Evolutionary conservation across 2,329 filamentous ascomycete species (phyloP).

Genomic region (Zymoseptoria passerinii): DNA sequence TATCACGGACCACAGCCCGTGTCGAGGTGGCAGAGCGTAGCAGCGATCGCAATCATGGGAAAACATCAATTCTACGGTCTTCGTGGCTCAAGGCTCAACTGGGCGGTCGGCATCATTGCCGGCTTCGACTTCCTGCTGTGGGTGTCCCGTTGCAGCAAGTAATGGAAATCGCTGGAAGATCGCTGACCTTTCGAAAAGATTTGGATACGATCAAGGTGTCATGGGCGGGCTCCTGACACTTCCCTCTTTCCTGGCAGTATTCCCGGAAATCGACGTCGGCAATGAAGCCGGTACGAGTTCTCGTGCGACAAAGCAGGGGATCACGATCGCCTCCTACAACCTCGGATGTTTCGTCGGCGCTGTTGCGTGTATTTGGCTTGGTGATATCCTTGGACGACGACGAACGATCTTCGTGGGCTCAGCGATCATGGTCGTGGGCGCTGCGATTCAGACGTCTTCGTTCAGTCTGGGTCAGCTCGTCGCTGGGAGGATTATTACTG

Average conservation of each 20-base stretch:
- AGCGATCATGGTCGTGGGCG: constrained; percentile 47
- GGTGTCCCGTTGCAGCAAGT: not conserved
- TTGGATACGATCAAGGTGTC: constrained; percentile 25
- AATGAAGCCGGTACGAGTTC: constrained; percentile 4
- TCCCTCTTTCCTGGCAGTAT: constrained; percentile 34
- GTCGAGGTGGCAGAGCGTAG: constrained; percentile 3
- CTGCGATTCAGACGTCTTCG: constrained; percentile 49
- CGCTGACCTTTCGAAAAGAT: not conserved
- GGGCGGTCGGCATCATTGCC: constrained; percentile 37
- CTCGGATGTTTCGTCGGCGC: constrained; percentile 44
- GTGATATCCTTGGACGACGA: constrained; percentile 44
- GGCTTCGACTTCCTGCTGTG: constrained; percentile 32
- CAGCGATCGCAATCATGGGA: not conserved
- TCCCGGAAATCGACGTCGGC: constrained; percentile 33
- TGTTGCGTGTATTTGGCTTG: constrained; percentile 42
- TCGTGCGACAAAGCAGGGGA: constrained; percentile 11
- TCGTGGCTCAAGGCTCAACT: constrained; percentile 33
- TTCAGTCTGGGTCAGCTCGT: constrained; percentile 41
- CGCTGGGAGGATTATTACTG: constrained; percentile 44
- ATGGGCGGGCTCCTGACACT: constrained; percentile 39
- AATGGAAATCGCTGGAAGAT: constrained; percentile 1
- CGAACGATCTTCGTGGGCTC: constrained; percentile 44
- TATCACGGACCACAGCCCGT: not conserved
- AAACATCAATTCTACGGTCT: constrained; percentile 31
- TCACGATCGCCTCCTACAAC: constrained; percentile 23